These are phyloP conservation scores for Daldinia sp. DNA, from an alignment of 2,329 filamentous ascomycete genomes.

Conservation along the genomic window DNA sequence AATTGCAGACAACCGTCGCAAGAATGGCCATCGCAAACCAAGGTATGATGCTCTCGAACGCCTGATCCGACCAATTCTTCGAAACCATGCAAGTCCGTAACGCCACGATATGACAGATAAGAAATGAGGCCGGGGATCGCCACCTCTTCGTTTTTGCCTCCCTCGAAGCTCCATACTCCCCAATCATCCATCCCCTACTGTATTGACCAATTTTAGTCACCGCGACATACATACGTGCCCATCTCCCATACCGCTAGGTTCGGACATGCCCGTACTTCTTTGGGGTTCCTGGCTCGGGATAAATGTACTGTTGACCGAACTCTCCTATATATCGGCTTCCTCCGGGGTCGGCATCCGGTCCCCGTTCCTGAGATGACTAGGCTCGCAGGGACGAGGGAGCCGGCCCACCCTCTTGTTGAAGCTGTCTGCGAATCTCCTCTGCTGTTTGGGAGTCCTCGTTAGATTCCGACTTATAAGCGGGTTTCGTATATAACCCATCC, in stretches of 20 bases:
- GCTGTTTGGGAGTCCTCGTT: constrained; percentile 55
- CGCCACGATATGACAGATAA: constrained; percentile 33
- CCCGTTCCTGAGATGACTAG: constrained; percentile 31
- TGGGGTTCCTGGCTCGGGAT: neutral
- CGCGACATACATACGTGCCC: neutral
- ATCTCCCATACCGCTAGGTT: neutral
- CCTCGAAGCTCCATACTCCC: neutral
- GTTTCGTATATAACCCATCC: constrained; percentile 41
- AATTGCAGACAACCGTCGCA: constrained; percentile 11
- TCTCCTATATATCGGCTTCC: neutral
- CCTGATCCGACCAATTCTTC: constrained; percentile 25
- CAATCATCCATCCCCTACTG: neutral
- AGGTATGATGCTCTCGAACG: constrained; percentile 36
- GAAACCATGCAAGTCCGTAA: constrained; percentile 33
- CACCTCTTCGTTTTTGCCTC: constrained; percentile 5
- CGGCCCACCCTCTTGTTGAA: constrained; percentile 53
- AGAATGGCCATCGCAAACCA: constrained; percentile 14
- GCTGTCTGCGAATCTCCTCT: constrained; percentile 64
- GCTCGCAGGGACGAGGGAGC: constrained; percentile 45
- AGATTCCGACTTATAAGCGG: constrained; percentile 50
- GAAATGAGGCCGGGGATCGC: constrained; percentile 15
- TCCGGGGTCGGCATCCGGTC: neutral
- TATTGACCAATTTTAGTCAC: neutral
- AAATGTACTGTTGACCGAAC: neutral
- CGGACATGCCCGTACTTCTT: neutral